Conservation (phyloP, 164 flowering plant species). For the Euptelea pleiosperma region DNA sequence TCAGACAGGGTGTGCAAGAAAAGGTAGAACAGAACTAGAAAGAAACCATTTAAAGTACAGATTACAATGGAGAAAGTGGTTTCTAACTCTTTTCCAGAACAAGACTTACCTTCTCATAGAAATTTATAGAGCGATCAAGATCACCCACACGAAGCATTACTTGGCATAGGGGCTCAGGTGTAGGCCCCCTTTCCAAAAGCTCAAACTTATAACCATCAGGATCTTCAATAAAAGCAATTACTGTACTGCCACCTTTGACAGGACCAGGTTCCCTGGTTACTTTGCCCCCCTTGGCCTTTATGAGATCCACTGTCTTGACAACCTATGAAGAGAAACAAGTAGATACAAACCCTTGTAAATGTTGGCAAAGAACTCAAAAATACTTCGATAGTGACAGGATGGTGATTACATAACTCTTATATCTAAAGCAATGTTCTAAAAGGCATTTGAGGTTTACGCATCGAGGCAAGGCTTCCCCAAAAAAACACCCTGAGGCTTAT, state of each 20-base stretch:
- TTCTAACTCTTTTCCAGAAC: background rate
- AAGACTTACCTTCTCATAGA: slow-evolving; percentile 79
- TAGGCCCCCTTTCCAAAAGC: slow-evolving; percentile 91
- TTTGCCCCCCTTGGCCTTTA: slow-evolving; percentile 97
- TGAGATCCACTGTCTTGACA: slow-evolving; percentile 79
- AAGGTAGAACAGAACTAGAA: background rate
- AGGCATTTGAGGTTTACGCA: too few species aligned
- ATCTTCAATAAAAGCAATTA: slow-evolving; percentile 94
- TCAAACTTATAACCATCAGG: slow-evolving; percentile 99
- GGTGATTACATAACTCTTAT: background rate
- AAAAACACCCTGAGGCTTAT: too few species aligned
- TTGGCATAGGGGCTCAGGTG: slow-evolving; percentile 97
- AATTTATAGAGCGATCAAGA: slow-evolving; percentile 81
- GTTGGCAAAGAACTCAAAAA: too few species aligned
- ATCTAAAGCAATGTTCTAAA: too few species aligned
- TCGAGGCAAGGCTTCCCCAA: too few species aligned
- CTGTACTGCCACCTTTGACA: slow-evolving; percentile 89
- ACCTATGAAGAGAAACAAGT: slow-evolving; percentile 38
- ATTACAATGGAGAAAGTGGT: background rate
- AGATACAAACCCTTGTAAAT: slow-evolving; percentile 1
- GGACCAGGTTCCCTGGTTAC: slow-evolving; percentile 97
- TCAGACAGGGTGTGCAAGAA: background rate
- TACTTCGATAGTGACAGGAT: background rate
- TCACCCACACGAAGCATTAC: slow-evolving; percentile 99
- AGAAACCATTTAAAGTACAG: background rate